Conservation (phyloP, 1,139 yeast species). For the Saccharomyces hybrid region DNA sequence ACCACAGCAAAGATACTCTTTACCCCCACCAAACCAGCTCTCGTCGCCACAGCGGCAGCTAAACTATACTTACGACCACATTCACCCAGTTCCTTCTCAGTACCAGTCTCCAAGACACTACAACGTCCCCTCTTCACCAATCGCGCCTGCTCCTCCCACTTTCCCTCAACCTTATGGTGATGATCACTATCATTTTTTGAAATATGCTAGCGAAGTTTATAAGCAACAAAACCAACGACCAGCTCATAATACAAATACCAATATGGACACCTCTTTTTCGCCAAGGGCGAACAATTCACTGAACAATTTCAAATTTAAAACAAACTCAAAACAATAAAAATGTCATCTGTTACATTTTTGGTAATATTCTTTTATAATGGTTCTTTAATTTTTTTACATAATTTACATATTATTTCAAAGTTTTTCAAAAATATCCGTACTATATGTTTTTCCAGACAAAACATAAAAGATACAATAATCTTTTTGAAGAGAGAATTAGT, state of each 20-base stretch:
- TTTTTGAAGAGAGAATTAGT: no score
- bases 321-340: not conserved
- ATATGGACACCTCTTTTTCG: not conserved
- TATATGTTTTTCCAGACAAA: not conserved
- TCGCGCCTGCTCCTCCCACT: not conserved
- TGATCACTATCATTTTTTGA: not conserved
- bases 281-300: not conserved
- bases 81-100: not conserved
- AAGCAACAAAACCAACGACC: not conserved
- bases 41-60: not conserved
- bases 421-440: not conserved
- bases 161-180: not conserved
- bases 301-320: not conserved
- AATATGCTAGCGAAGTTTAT: not conserved
- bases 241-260: not conserved
- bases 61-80: not conserved
- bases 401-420: not conserved
- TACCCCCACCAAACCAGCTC: constrained; percentile 33
- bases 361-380: not conserved
- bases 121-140: not conserved
- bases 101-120: not conserved
- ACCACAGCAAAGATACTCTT: constrained; percentile 30
- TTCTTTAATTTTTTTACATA: constrained; percentile 27
- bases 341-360: not conserved
- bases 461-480: not conserved